phyloP scores from a whole-genome alignment of 2,329 filamentous ascomycete genomes.

The Trichoderma sp. region DNA sequence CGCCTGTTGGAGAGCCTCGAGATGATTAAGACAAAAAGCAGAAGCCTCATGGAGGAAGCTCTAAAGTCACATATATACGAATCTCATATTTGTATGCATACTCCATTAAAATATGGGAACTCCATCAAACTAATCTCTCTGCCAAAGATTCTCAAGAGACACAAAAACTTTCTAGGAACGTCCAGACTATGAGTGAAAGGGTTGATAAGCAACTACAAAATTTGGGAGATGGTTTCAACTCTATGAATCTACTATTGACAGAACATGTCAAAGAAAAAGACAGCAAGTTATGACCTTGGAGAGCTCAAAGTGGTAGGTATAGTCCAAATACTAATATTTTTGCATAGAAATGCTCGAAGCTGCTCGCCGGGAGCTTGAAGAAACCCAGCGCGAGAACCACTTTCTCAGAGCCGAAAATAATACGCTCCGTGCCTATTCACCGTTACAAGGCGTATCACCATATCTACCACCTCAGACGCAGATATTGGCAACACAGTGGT shows the following conservation, averaged over 20 bases:
- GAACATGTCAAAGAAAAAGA: constrained; percentile 1
- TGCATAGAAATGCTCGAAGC: background rate
- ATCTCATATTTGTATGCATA: background rate
- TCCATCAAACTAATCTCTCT: background rate
- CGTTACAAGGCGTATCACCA: background rate
- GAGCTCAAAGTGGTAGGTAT: background rate
- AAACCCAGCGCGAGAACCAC: background rate
- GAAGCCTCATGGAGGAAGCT: background rate
- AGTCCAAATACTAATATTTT: background rate
- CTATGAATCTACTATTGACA: background rate
- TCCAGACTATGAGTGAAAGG: background rate
- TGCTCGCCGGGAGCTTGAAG: background rate
- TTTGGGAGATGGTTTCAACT: background rate
- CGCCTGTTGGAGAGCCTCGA: background rate
- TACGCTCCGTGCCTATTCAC: background rate
- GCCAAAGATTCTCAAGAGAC: background rate
- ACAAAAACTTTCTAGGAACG: background rate
- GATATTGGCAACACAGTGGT: background rate
- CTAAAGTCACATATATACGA: background rate
- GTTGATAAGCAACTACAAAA: background rate
- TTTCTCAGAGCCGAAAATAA: background rate
- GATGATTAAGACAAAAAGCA: background rate
- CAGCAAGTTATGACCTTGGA: background rate
- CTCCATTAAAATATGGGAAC: background rate
- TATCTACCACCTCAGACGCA: background rate